phyloP scores from a whole-genome alignment of 169 alveolate species.

The Eimeria tenella region DNA sequence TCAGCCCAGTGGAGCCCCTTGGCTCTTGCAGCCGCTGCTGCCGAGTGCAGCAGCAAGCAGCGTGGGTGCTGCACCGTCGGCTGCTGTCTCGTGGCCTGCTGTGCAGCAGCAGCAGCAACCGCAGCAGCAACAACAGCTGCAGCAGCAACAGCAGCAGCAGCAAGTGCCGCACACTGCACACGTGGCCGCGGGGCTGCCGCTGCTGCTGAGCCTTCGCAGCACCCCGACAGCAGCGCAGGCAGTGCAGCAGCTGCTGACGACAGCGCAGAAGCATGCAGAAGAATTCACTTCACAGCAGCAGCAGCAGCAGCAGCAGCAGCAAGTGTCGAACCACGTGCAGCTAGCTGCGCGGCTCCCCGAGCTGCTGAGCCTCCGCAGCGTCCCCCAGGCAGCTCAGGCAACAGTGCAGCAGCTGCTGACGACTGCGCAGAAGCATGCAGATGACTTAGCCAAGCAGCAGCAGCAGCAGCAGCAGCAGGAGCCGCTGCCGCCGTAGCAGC shows the following conservation, averaged over 20 bases:
- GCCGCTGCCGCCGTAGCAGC: background rate
- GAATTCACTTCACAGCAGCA: constrained; percentile 7
- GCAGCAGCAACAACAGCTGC: constrained; percentile 33
- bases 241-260: background rate
- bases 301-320: constrained; percentile 59
- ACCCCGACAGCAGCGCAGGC: background rate
- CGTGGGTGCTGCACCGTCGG: background rate
- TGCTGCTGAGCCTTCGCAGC: background rate
- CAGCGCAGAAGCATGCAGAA: background rate
- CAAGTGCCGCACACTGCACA: constrained; percentile 10
- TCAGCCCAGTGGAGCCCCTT: constrained; percentile 8
- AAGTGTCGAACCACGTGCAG: constrained; percentile 44
- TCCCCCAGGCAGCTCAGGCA: constrained; percentile 43
- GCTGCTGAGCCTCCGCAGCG: constrained; percentile 17
- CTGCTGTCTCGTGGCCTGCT: constrained; percentile 27
- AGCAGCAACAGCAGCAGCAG: constrained; percentile 18
- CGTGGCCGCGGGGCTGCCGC: too few relatives aligned
- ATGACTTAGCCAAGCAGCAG: constrained; percentile 51
- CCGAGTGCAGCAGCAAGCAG: constrained; percentile 3
- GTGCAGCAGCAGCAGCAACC: background rate
- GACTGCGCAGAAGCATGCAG: constrained; percentile 52
- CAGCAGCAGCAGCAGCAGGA: constrained; percentile 63
- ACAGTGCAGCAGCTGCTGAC: constrained; percentile 42
- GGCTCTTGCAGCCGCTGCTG: background rate
- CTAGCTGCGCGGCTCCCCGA: constrained; percentile 56